These are phyloP conservation scores for Agrocybe chaxingu DNA, from an alignment of 768 basidiomycete genomes.

Conservation along the genomic window DNA sequence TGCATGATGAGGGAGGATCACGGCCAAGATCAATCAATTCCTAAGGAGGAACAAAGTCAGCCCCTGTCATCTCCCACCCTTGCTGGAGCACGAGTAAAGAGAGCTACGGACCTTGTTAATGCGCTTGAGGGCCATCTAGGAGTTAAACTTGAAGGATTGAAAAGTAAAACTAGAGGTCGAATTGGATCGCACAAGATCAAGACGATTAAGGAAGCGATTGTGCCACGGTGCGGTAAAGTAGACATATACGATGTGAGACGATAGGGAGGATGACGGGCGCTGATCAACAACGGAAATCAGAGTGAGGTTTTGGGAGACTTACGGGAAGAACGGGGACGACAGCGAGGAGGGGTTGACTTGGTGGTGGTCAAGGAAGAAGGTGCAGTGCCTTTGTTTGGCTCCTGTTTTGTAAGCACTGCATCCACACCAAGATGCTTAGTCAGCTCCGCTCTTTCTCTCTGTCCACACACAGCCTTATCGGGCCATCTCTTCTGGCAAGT, in stretches of 20 bases:
- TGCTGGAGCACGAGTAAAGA: constrained; percentile 10
- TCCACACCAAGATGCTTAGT: constrained; percentile 33
- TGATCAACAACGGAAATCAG: constrained; percentile 14
- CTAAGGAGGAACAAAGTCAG: constrained; percentile 40
- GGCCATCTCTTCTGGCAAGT: constrained; percentile 9
- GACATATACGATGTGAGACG: constrained; percentile 29
- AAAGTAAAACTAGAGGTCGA: constrained; percentile 26
- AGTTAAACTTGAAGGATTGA: constrained; percentile 22
- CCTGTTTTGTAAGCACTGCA: constrained; percentile 41
- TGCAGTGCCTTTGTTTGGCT: constrained; percentile 37
- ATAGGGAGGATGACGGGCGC: constrained; percentile 19
- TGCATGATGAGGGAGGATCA: constrained; percentile 99
- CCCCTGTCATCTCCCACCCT: constrained; percentile 10
- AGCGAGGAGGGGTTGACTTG: constrained; percentile 25
- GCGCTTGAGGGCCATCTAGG: constrained; percentile 92
- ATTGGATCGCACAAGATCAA: constrained; percentile 44
- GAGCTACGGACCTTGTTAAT: constrained; percentile 85
- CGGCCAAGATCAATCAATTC: constrained; percentile 99
- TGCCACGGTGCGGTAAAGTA: constrained; percentile 12
- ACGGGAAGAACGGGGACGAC: constrained; percentile 27
- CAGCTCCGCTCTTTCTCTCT: constrained; percentile 24
- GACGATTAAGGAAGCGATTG: constrained; percentile 22
- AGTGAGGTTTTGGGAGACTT: constrained; percentile 19
- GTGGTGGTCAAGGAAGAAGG: constrained; percentile 53
- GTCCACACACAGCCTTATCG: constrained; percentile 16